Conservation (phyloP, 345 rosid genomes). For the Luvunga scandens region DNA sequence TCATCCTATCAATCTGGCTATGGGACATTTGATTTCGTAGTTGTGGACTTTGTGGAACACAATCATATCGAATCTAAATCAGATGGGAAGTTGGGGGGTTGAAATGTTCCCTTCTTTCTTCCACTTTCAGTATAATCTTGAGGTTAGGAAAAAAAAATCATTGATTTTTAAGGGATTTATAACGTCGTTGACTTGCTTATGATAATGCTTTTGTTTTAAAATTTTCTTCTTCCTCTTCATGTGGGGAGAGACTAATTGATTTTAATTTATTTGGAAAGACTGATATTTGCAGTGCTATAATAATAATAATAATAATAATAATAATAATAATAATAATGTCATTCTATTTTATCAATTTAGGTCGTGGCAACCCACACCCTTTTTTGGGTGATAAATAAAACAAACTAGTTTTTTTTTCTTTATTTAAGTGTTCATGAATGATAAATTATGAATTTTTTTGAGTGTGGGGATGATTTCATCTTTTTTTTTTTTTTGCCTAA, state of each 20-base stretch:
- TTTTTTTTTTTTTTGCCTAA: too few species aligned
- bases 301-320: background rate
- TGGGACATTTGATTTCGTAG: slow-evolving; percentile 29
- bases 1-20: slow-evolving; percentile 28
- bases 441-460: too few species aligned
- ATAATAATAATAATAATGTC: too few species aligned
- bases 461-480: background rate
- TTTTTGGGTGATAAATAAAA: too few species aligned
- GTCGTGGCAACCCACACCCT: background rate
- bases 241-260: background rate
- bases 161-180: background rate
- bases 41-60: slow-evolving; percentile 35
- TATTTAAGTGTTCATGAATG: too few species aligned
- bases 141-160: background rate
- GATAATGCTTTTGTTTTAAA: background rate
- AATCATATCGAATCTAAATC: slow-evolving; percentile 8
- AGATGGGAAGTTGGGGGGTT: background rate
- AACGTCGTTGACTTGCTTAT: slow-evolving; percentile 14
- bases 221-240: background rate
- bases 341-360: background rate
- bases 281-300: background rate
- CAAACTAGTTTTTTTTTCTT: too few species aligned
- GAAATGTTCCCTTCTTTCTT: background rate
- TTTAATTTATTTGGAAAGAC: background rate
- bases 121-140: background rate